Conservation (phyloP, 129 eudicot species). For the Helichrysum umbraculigerum region DNA sequence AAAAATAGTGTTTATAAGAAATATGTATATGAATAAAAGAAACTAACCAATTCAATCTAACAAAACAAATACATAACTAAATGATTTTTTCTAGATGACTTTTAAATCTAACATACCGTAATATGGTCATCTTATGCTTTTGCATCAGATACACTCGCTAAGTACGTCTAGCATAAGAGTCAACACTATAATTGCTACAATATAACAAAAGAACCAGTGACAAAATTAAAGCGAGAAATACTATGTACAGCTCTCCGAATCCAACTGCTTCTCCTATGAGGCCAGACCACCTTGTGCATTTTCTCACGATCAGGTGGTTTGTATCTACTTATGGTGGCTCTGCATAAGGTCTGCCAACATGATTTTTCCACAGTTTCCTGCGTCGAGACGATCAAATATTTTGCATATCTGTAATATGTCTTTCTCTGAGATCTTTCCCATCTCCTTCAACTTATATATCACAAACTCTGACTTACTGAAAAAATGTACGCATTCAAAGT, state of each 20-base stretch:
- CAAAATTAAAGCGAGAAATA: background rate
- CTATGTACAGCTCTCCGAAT: background rate
- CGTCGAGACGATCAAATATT: constrained; percentile 69
- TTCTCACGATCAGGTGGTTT: constrained; percentile 2
- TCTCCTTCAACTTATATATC: constrained; percentile 84
- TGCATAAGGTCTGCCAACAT: constrained; percentile 75
- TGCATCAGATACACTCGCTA: constrained; percentile 4
- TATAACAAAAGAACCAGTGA: background rate
- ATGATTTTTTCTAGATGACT: too few relatives aligned
- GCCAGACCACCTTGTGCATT: background rate
- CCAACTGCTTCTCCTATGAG: background rate
- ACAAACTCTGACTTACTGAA: constrained; percentile 83
- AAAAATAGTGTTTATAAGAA: too few relatives aligned
- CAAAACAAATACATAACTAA: background rate
- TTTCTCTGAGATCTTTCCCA: constrained; percentile 80
- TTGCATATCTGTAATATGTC: constrained; percentile 68
- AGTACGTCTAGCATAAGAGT: background rate
- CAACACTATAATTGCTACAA: background rate
- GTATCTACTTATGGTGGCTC: constrained; percentile 24
- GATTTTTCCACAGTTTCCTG: constrained; percentile 74
- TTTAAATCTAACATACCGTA: background rate
- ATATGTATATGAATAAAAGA: background rate
- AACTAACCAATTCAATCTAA: background rate
- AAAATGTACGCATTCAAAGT: background rate
- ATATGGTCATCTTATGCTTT: background rate